Percentiles rank a stretch among this genome's conserved stretches.
Evolutionary conservation across 2,329 filamentous ascomycete species (phyloP).

Genomic region (Helotiales sp.): DNA sequence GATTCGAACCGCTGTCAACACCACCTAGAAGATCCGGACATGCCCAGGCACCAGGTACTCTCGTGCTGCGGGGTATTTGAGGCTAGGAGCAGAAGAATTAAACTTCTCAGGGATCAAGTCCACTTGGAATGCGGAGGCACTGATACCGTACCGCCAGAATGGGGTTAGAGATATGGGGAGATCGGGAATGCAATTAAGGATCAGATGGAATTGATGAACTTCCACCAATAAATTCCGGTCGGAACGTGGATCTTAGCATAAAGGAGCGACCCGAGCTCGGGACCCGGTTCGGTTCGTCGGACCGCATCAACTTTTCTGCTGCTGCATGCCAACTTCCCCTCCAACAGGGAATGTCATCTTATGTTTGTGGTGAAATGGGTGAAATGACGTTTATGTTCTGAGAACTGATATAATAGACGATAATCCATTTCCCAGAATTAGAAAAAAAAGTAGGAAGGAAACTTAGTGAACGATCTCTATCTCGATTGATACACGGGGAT

Average conservation of each 20-base stretch:
- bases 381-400: neutral
- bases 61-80: neutral
- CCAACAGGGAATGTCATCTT: neutral
- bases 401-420: neutral
- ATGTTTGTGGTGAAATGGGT: neutral
- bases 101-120: neutral
- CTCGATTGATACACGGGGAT: neutral
- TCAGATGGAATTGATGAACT: neutral
- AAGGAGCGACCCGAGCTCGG: slow-evolving; percentile 7
- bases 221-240: slow-evolving; percentile 8
- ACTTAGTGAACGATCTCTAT: neutral
- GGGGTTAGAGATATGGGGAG: neutral
- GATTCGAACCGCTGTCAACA: neutral
- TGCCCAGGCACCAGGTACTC: slow-evolving; percentile 8
- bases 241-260: slow-evolving; percentile 8
- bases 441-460: neutral
- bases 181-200: neutral
- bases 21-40: neutral
- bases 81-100: neutral
- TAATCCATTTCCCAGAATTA: neutral
- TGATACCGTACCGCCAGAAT: neutral
- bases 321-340: neutral
- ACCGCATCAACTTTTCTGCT: slow-evolving; percentile 15
- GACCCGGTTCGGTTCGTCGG: slow-evolving; percentile 9
- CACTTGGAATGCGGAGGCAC: neutral